Evolutionary conservation across 768 basidiomycete genomes (phyloP).

Genomic region (Calocera cornea): DNA sequence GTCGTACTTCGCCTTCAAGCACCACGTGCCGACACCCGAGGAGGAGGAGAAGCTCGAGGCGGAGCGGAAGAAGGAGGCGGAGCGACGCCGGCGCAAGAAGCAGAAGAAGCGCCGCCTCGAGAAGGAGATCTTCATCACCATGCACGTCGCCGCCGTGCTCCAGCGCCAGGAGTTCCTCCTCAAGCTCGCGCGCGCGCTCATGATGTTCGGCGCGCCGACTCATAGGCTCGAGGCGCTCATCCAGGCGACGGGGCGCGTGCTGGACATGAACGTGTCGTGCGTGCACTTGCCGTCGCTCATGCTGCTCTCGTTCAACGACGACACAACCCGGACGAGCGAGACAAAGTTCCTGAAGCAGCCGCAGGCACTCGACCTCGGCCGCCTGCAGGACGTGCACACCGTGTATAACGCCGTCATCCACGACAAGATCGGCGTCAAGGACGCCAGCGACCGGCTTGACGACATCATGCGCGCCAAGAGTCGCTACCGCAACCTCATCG

Average conservation of each 20-base stretch:
- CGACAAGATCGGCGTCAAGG: conserved; percentile 59
- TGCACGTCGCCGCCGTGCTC: conserved; percentile 57
- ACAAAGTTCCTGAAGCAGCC: conserved; percentile 66
- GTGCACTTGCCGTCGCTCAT: conserved; percentile 40
- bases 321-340: conserved; percentile 62
- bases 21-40: conserved; percentile 25
- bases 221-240: conserved; percentile 37
- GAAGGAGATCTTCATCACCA: conserved; percentile 67
- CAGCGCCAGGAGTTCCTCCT: conserved; percentile 35
- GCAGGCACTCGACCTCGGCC: conserved; percentile 60
- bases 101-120: conserved; percentile 42
- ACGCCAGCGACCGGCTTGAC: conserved; percentile 58
- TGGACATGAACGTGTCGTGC: conserved; percentile 29
- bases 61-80: conserved; percentile 30
- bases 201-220: conserved; percentile 36
- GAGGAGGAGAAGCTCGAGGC: conserved; percentile 32
- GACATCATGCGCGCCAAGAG: conserved; percentile 49
- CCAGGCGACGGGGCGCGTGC: conserved; percentile 34
- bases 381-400: conserved; percentile 53
- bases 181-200: conserved; percentile 32
- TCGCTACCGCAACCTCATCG: conserved; percentile 47
- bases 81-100: conserved; percentile 23
- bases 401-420: conserved; percentile 75
- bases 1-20: conserved; percentile 17
- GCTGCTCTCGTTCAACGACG: conserved; percentile 72